Conservation (phyloP, 805 yeast genomes). For the Scheffersomyces stipitis region DNA sequence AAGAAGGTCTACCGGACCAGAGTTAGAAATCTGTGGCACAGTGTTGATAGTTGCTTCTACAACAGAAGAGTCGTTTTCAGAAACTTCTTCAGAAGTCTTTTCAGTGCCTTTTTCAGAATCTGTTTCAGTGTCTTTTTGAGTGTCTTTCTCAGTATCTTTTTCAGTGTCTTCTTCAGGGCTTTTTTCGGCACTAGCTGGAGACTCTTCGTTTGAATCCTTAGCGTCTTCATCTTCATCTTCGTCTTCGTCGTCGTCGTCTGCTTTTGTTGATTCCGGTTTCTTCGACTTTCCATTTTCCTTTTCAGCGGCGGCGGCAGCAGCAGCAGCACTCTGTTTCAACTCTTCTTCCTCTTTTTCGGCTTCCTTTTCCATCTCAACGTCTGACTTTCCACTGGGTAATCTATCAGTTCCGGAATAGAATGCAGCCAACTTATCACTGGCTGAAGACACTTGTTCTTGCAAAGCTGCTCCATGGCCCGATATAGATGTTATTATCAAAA, state of each 20-base stretch:
- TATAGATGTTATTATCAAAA: slow-evolving; percentile 27
- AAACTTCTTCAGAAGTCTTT: too few species aligned
- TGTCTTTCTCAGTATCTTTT: too few species aligned
- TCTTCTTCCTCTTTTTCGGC: slow-evolving; percentile 5
- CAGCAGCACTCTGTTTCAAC: background rate
- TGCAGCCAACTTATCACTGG: slow-evolving; percentile 9
- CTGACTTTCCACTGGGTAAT: background rate
- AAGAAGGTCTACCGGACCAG: too few species aligned
- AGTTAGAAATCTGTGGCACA: too few species aligned
- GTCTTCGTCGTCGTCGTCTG: slow-evolving; percentile 1
- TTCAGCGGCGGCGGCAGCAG: slow-evolving; percentile 1
- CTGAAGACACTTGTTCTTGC: slow-evolving; percentile 8
- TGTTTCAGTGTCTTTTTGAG: too few species aligned
- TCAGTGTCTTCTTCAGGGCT: too few species aligned
- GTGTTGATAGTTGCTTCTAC: too few species aligned
- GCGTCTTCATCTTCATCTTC: slow-evolving; percentile 2
- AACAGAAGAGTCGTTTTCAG: too few species aligned
- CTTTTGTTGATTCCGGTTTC: background rate
- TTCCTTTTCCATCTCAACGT: slow-evolving; percentile 4
- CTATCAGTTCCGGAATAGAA: background rate
- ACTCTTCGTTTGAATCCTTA: too few species aligned
- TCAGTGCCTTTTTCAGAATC: too few species aligned
- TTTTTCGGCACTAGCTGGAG: too few species aligned
- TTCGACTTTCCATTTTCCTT: background rate
- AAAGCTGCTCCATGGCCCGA: slow-evolving; percentile 22